Evolutionary conservation across 2,329 filamentous ascomycete genomes (phyloP).

Genomic region (Fusarium sarcochroum): DNA sequence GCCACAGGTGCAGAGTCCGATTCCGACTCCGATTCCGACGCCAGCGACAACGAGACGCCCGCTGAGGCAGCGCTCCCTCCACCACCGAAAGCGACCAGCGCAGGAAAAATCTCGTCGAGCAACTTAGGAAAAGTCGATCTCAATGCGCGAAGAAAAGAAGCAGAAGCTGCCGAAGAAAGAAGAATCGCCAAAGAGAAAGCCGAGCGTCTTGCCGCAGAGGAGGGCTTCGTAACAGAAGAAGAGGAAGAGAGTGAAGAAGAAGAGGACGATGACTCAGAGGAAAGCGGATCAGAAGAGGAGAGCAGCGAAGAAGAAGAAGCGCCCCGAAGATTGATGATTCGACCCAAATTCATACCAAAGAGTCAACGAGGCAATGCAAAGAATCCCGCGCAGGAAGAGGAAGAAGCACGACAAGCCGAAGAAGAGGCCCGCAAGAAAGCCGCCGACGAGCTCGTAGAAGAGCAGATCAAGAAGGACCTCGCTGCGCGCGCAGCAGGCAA

Average conservation of each 20-base stretch:
- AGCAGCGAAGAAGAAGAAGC: constrained; percentile 72
- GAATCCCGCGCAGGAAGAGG: constrained; percentile 52
- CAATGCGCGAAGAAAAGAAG: constrained; percentile 61
- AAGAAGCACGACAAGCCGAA: constrained; percentile 59
- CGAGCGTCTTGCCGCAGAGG: constrained; percentile 68
- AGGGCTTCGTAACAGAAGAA: constrained; percentile 74
- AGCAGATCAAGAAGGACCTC: constrained; percentile 86
- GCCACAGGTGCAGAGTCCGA: constrained; percentile 69
- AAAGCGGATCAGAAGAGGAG: constrained; percentile 61
- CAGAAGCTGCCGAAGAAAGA: constrained; percentile 62
- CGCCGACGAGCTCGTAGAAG: constrained; percentile 85
- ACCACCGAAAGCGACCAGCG: constrained; percentile 70
- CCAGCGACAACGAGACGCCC: constrained; percentile 59
- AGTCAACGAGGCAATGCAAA: constrained; percentile 61
- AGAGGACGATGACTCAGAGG: constrained; percentile 56
- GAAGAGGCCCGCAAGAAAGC: constrained; percentile 77
- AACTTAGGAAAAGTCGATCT: constrained; percentile 68
- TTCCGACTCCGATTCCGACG: constrained; percentile 67
- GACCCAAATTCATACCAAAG: constrained; percentile 75
- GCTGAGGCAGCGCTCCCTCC: constrained; percentile 60
- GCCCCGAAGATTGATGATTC: constrained; percentile 69
- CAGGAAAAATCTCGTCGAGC: constrained; percentile 67
- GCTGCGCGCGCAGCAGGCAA: constrained; percentile 81
- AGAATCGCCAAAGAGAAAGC: constrained; percentile 64
- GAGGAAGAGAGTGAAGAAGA: constrained; percentile 59